Percentiles rank a stretch among this genome's conserved stretches.
Evolutionary conservation across 129 eudicot genomes (phyloP).

Genomic region (Centrapalus pauciflorus): DNA sequence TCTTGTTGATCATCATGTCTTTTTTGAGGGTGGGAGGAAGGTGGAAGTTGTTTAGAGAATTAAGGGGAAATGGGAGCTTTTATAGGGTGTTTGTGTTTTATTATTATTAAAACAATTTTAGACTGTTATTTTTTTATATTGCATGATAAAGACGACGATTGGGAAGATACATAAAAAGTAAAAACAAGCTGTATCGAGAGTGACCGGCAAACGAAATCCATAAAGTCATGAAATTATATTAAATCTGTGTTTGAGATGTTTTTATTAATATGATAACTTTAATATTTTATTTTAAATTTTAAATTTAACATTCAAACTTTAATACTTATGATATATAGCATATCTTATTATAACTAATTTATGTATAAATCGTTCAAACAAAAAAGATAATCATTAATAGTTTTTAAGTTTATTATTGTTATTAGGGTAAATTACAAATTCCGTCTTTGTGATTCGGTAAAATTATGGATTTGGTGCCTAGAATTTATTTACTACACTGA

Average conservation of each 20-base stretch:
- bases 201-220: constrained; percentile 44
- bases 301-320: not conserved
- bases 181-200: constrained; percentile 47
- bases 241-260: not conserved
- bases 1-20: constrained; percentile 42
- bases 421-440: too few relatives aligned
- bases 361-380: too few relatives aligned
- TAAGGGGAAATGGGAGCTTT: constrained; percentile 31
- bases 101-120: constrained; percentile 5
- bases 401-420: too few relatives aligned
- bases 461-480: too few relatives aligned
- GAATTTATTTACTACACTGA: too few relatives aligned
- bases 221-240: constrained; percentile 2
- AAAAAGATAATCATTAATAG: too few relatives aligned
- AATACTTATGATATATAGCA: too few relatives aligned
- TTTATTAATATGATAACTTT: constrained; percentile 18
- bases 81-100: constrained; percentile 33
- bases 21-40: constrained; percentile 22
- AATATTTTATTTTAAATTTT: not conserved
- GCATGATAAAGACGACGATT: constrained; percentile 31
- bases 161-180: constrained; percentile 28
- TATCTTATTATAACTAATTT: too few relatives aligned
- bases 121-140: constrained; percentile 19
- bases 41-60: constrained; percentile 32
- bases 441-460: too few relatives aligned